Base-by-base conservation (phyloP, 164 flowering plant species). In the Echeveria elegans region DNA sequence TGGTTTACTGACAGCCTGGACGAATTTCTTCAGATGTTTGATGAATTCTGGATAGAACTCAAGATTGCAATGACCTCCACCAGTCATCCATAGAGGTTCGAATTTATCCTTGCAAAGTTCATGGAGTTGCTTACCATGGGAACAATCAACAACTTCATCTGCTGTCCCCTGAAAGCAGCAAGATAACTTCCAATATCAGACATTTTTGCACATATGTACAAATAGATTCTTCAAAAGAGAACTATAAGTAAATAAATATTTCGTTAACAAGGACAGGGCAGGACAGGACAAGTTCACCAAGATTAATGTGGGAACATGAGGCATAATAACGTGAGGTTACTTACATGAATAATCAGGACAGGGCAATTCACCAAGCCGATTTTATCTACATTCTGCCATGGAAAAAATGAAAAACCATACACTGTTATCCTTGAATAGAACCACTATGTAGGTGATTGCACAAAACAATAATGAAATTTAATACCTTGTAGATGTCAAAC, bases 401-500 rank as follows among this genome's bases (percentile, higher is more conserved):
- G n/a, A 59, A 26, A n/a, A 30, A 71, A 74, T 47, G 41, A 29
- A 58, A 21, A 50, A 45, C 23, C 28, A 11, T 45, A 59, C 28
- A 10, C 41, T 8, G 61, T 50, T 50, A 72, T 16, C 9, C n/a
- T n/a, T n/a, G n/a, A n/a, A n/a, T n/a, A n/a, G n/a, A n/a, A n/a
- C n/a, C n/a, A n/a, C n/a, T n/a, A n/a, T n/a, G n/a, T 12, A 31
- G 31, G 24, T 16, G 23, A 21, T 32, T 6, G 9, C 9, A 31
- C 59, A 40, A 6, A 69, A 30, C 37, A 21, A n/a, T 34, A 2
- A 6, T n/a, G n/a, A 18, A 19, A 4, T 48, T 24, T 21, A 68
- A 72, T 80, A 92, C 98, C 97, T 91, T 94, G 85, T 85, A 94
- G 59, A 89, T 91, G 76, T 94, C 99, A 75, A 94, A 94, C 97